Evolutionary conservation across 225 moss, liverwort and hornwort species (phyloP).

Genomic region (Sphagnum contortum): DNA sequence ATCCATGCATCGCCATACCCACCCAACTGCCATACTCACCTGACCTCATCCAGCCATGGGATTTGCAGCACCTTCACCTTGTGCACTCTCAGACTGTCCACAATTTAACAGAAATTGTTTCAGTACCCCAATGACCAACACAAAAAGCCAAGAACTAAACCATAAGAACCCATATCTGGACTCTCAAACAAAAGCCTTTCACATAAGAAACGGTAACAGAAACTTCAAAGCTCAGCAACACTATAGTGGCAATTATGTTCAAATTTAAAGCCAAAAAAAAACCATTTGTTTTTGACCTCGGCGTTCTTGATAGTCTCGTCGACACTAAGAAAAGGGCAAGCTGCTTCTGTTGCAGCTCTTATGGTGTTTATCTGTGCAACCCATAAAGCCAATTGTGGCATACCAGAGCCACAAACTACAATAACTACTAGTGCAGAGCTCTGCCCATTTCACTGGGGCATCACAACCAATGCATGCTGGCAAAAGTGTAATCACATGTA

Average conservation of each 20-base stretch:
- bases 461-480: neutral
- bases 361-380: slow-evolving; percentile 69
- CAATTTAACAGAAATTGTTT: neutral
- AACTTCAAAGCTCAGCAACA: neutral
- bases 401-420: slow-evolving; percentile 1
- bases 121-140: neutral
- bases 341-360: slow-evolving; percentile 82
- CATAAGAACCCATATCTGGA: neutral
- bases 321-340: slow-evolving; percentile 44
- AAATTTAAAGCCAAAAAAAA: too few relatives aligned
- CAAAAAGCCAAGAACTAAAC: neutral
- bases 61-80: slow-evolving; percentile 29
- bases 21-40: slow-evolving; percentile 40
- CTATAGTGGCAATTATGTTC: neutral
- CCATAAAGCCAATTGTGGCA: neutral
- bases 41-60: slow-evolving; percentile 43
- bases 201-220: neutral
- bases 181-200: too few relatives aligned
- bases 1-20: slow-evolving; percentile 15
- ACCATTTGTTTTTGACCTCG: slow-evolving; percentile 12
- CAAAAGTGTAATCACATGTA: neutral
- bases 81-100: slow-evolving; percentile 41
- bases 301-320: slow-evolving; percentile 55
- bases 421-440: neutral
- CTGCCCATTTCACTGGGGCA: neutral